Base-by-base conservation (phyloP, 1,284 basidiomycete species). In the Tilletia horrida region DNA sequence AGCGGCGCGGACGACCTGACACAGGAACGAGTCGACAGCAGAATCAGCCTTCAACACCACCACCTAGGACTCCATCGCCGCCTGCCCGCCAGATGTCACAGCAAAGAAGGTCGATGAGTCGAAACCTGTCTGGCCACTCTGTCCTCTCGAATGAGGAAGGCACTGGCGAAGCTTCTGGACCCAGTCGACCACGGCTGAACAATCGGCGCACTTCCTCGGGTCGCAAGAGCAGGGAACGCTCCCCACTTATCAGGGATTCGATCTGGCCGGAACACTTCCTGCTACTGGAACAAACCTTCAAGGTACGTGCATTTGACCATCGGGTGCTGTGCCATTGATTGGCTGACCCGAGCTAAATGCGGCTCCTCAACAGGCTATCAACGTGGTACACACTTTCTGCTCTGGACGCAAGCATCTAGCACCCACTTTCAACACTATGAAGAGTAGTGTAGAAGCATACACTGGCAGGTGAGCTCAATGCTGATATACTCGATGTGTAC, bases 361-460 rank as follows among this genome's bases (percentile, higher is more conserved):
- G 45, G n/a, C n/a, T 40, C 11, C 11, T 40, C 6, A 11, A 40
- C 50, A 93, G 89, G 91, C 92, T 18, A 84, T 95, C 68, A 94
- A 93, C 75, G 93, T 92, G 3, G 91, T 95, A 1, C 87, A 93
- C 64, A 91, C 91, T 0, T 95, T 95, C 76, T 87, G 91, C 66
- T 90, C 90, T 2, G 89, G 91, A 0, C 86, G 91, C 73, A 91
- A 91, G 74, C 88, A 91, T 72, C 83, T 95, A 63, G 89, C 91
- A 1, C 89, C 88, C 2, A 92, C 91, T 0, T 93, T 92, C 78
- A 85, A 88, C 3, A 86, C 88, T 7, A 86, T 94, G 44, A 86
- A 89, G 61, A 85, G 86, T 13, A 91, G 91, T 29, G 91, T 92
- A 0, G 91, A 94, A 83, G 85, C 86, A 50, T 84, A 93, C 16